Evolutionary conservation across 2,329 filamentous ascomycete genomes (phyloP), one percentile per base, ranked within the genome.

Genomic region (Pseudogymnoascus sp.): DNA sequence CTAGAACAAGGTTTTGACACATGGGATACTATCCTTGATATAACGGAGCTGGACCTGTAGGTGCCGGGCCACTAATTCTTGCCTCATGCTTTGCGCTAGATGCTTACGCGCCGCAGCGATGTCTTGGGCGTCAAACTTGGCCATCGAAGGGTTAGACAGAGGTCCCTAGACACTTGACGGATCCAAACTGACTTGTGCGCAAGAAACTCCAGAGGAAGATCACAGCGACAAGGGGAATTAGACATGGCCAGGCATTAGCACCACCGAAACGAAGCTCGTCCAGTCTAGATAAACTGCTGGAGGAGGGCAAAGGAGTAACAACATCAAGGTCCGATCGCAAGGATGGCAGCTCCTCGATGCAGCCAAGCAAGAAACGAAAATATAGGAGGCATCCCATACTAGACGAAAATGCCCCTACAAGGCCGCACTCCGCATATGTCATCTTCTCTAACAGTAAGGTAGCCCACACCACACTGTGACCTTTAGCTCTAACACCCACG

Each of bases 141-240:
- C 21, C 90, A 95, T 75, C 83, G 90, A 73, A 84, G 90, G 76
- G 89, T 91, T 84, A 71, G 86, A 71, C 5, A 46, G 42, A 23
- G 34, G 11, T 10, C 25, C 62, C 62, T 50, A 28, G 16, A 25
- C 12, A 53, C 28, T 44, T 53, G 56, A 61, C 61, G 64, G 63
- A 61, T 66, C 62, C 36, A 50, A 36, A 28, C 12, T 25, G 61
- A 64, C 25, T 63, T 40, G 40, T 11, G 50, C 28, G 37, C 50
- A 67, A 91, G 88, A 91, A 91, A 82, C 80, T 93, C 14, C 90
- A 95, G 77, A 81, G 90, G 66, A 88, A 88, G 60, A 93, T 95
- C 71, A 89, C 89, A 65, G 89, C 91, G 69, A 85, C 84, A 18
- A 81, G 88, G 72, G 87, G 88, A 59, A 18, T 74, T 88, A 69